Evolutionary conservation across 192 early-diverging fungal genomes (phyloP), one percentile per base, ranked within the genome.

Genomic region (Gonapodya prolifera): DNA sequence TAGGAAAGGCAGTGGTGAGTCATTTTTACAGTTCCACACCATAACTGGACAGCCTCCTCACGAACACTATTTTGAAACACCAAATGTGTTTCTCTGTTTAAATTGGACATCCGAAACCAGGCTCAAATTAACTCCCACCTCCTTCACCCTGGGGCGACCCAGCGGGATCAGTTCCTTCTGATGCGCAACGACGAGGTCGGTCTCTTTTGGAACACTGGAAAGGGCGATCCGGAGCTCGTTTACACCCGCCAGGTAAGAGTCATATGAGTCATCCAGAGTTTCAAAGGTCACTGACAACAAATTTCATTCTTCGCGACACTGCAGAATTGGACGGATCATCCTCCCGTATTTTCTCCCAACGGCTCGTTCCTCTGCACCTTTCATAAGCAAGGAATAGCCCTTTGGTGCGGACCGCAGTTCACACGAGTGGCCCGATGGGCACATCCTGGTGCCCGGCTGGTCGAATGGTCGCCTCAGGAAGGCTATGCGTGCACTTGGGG

Each of bases 351-450:
- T 95, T 99, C 98, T 33, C 94, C 98, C 13, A 84, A 91, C 32
- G 98, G 98, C 61, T 92, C 93, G 29, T 99, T 95, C 83, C 86
- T 99, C 75, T 88, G 92, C 35, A 97, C 98, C 29, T 91, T 96
- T 88, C 98, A 99, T 81, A 86, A 87, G 75, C 94, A 92, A 82
- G 98, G 98, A 77, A 90, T 98, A 70, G 95, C 88, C 33, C 88
- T 99, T 79, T 99, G 98, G 98, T 96, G 98, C 81, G 96, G 96
- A 31, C 88, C 91, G 29, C 90, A 89, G 69, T 97, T 93, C 92
- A 91, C 89, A 80, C 93, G 95, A 85, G 92, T 98, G 76, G 87
- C 91, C 78, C 92, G 94, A 31, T 96, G 98, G 79, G 89, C 91
- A 31, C 98, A 99, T 81, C 91, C 91, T 32, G 91, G 92, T 80